These are phyloP conservation scores for Aureobasidium vineae DNA, from an alignment of 2,329 filamentous ascomycete genomes.

Conservation along the genomic window DNA sequence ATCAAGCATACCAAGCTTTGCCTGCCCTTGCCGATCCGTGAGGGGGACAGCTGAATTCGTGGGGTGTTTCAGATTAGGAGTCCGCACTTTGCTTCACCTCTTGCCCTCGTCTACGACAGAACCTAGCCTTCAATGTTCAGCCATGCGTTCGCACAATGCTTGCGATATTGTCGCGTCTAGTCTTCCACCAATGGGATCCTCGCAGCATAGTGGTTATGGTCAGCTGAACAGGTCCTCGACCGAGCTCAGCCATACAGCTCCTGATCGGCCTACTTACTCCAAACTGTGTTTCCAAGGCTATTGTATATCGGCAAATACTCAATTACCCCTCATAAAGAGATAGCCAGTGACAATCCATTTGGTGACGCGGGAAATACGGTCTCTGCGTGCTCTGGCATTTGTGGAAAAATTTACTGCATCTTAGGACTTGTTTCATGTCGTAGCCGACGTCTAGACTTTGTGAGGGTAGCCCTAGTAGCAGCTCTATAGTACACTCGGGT, in stretches of 20 bases:
- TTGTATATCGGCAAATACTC: neutral
- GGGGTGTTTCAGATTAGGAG: constrained; percentile 9
- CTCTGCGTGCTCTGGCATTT: neutral
- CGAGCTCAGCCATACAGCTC: neutral
- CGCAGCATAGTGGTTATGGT: neutral
- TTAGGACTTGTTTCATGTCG: constrained; percentile 1
- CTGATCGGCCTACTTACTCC: neutral
- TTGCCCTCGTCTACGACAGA: neutral
- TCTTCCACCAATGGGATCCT: neutral
- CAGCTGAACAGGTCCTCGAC: neutral
- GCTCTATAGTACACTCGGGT: accelerated
- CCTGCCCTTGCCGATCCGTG: neutral
- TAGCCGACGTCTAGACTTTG: neutral
- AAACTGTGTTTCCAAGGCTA: neutral
- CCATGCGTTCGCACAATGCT: neutral
- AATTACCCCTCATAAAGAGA: neutral
- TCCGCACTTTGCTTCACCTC: neutral
- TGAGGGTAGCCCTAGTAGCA: neutral
- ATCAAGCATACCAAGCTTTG: constrained; percentile 16
- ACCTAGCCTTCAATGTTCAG: neutral
- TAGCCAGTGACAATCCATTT: neutral
- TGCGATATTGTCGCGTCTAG: neutral
- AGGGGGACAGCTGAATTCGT: neutral
- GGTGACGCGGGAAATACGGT: neutral
- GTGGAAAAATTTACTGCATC: constrained; percentile 3